Evolutionary conservation across 176 grass and related monocot genomes (phyloP).

Genomic region (Ananas comosus): DNA sequence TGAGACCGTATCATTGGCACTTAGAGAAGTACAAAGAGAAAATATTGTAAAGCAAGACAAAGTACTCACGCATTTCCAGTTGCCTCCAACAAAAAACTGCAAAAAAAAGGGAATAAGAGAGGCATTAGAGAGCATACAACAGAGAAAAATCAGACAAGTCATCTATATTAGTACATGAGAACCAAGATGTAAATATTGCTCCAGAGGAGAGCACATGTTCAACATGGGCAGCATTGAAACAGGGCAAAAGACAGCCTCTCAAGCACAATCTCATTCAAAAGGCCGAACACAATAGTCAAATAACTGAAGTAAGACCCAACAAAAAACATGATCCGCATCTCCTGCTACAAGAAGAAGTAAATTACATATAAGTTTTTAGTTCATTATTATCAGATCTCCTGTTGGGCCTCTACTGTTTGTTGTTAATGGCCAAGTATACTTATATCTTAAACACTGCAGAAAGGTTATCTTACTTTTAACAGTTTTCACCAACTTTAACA

Average conservation of each 20-base stretch:
- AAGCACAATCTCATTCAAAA: not conserved
- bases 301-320: not conserved
- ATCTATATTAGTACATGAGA: not conserved
- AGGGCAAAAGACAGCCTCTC: not conserved
- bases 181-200: not conserved
- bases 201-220: not conserved
- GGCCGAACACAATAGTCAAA: not conserved
- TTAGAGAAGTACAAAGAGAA: not conserved
- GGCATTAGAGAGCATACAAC: not conserved
- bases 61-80: conserved; percentile 98
- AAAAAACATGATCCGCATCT: no score
- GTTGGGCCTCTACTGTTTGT: no score
- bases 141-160: not conserved
- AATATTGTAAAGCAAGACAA: conserved; percentile 5
- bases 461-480: no score
- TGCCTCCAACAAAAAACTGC: conserved; percentile 99
- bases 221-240: not conserved
- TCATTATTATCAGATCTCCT: no score
- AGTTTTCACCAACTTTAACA: no score
- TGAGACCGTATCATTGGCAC: not conserved
- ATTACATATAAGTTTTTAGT: no score
- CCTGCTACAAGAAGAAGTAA: no score
- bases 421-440: no score
- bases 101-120: conserved; percentile 11
- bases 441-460: no score